Percentiles rank a stretch among this genome's conserved stretches.
Conservation (phyloP, 495 filamentous ascomycete genomes). For the Ramalina peruviana region DNA sequence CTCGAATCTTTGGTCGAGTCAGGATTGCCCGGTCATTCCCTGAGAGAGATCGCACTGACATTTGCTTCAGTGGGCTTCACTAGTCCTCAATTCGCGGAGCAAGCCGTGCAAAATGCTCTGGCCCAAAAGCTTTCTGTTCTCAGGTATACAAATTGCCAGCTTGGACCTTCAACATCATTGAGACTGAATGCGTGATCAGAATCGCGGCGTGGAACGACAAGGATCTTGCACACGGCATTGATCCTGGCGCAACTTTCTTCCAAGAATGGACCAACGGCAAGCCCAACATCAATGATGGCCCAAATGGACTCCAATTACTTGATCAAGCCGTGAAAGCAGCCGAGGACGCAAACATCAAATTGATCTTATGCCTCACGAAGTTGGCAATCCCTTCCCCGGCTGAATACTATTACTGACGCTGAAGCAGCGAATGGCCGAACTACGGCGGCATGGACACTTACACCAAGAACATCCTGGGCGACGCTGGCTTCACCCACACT, state of each 20-base stretch:
- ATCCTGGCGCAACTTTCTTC: conserved; percentile 40
- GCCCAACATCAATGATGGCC: conserved; percentile 51
- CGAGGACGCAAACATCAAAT: conserved; percentile 38
- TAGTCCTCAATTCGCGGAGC: not conserved
- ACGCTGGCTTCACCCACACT: conserved; percentile 1
- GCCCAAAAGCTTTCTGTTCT: not conserved
- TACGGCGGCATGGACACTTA: conserved; percentile 19
- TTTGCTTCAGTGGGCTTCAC: not conserved
- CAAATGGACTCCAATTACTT: conserved; percentile 48
- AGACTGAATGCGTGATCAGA: not conserved
- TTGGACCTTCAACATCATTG: not conserved
- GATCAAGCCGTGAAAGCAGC: conserved; percentile 49
- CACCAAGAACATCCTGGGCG: not conserved
- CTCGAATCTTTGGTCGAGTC: not conserved
- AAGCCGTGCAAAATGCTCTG: not conserved
- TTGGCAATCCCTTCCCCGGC: not conserved
- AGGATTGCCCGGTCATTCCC: not conserved
- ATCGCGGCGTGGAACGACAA: conserved; percentile 4
- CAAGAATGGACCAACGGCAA: conserved; percentile 39
- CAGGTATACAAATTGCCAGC: not conserved
- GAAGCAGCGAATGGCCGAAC: conserved; percentile 12
- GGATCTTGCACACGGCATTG: conserved; percentile 2
- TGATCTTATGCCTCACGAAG: conserved; percentile 35
- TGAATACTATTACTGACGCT: not conserved
- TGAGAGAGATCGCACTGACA: not conserved